Evolutionary conservation across 345 rosid species (phyloP).

Genomic region (Acer yangbiense): DNA sequence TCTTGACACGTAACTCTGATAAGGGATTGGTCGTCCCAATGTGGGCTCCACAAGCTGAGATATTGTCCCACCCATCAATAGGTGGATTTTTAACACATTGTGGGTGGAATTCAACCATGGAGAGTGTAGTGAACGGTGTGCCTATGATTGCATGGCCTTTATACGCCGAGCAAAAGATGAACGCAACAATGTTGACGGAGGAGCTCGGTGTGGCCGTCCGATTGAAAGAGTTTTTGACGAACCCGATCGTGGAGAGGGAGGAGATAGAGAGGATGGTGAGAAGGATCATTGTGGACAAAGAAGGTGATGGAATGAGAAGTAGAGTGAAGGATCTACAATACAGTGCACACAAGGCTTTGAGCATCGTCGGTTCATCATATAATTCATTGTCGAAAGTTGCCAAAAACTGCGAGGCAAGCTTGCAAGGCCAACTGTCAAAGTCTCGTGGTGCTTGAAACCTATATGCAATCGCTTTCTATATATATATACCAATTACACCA

Average conservation of each 20-base stretch:
- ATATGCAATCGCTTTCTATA: background rate
- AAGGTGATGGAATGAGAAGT: conserved; percentile 9
- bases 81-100: conserved; percentile 76
- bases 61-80: conserved; percentile 55
- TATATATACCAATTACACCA: too few relatives aligned
- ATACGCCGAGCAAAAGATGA: conserved; percentile 70
- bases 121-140: conserved; percentile 57
- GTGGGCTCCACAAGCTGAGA: conserved; percentile 67
- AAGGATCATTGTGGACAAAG: conserved; percentile 22
- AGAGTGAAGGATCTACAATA: background rate
- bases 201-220: conserved; percentile 27
- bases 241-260: conserved; percentile 12
- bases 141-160: conserved; percentile 79
- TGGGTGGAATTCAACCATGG: conserved; percentile 71
- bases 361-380: conserved; percentile 20
- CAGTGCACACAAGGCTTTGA: conserved; percentile 16
- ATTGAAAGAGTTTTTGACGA: background rate
- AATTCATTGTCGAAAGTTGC: conserved; percentile 24
- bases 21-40: conserved; percentile 43
- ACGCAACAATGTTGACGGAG: conserved; percentile 44
- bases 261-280: conserved; percentile 26
- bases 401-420: background rate
- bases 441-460: conserved; percentile 14
- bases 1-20: conserved; percentile 40
- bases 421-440: background rate